These are phyloP conservation scores for Prunus mira DNA, from an alignment of 306 rosid genomes.

Conservation along the genomic window DNA sequence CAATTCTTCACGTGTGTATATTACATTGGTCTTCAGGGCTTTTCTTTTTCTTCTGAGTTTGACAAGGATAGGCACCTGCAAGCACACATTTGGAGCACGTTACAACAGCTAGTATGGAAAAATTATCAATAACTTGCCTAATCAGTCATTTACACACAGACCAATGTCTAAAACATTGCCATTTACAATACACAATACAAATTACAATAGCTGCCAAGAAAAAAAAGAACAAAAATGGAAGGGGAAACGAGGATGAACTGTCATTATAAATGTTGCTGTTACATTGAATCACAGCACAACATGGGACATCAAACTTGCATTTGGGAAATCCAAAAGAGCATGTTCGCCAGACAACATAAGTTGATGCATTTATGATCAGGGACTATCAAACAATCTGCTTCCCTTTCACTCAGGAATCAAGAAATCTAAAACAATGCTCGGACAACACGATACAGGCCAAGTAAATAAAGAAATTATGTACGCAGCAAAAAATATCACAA, in stretches of 20 bases:
- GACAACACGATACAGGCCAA: not conserved
- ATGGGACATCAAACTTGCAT: not conserved
- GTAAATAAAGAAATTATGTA: not conserved
- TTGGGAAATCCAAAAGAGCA: not conserved
- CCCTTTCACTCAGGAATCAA: not conserved
- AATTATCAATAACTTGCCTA: not conserved
- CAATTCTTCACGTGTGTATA: slow-evolving; percentile 16
- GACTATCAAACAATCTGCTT: not conserved
- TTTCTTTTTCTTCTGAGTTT: not conserved
- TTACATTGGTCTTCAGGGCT: slow-evolving; percentile 11
- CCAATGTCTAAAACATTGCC: not conserved
- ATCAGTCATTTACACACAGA: not conserved
- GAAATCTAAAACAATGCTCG: not conserved
- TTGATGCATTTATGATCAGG: not conserved
- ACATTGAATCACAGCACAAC: not conserved
- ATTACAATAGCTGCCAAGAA: not conserved
- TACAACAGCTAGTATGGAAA: not conserved
- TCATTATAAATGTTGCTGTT: not conserved
- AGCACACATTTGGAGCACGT: not conserved
- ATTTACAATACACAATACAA: not conserved
- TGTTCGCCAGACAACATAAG: not conserved
- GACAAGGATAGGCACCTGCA: slow-evolving; percentile 32
- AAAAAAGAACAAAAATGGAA: not conserved
- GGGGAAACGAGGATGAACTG: not conserved
- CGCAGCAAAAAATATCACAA: not conserved